Conservation (phyloP, 1,284 basidiomycete genomes). For the Trametes polyzona region DNA sequence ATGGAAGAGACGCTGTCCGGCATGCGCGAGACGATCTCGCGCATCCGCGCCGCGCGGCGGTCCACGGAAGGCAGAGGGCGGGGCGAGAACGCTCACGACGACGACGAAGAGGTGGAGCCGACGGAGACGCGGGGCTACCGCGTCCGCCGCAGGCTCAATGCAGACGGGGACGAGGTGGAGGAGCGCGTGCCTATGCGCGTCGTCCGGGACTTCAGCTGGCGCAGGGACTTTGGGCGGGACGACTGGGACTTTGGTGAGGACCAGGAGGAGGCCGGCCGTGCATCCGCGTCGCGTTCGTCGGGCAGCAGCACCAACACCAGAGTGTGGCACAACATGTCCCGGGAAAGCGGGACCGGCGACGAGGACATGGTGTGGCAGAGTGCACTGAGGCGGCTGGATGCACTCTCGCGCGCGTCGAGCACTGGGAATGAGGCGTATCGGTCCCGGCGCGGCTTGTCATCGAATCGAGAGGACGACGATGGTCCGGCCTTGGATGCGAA, state of each 20-base stretch:
- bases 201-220: neutral
- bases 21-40: no score
- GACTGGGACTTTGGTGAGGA: neutral
- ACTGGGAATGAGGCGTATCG: neutral
- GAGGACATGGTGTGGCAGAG: conserved; percentile 4
- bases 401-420: conserved; percentile 4
- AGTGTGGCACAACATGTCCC: no score
- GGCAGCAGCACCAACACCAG: no score
- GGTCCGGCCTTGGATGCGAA: neutral
- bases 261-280: neutral
- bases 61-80: no score
- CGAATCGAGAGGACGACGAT: neutral
- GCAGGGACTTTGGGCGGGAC: neutral
- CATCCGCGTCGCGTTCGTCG: neutral
- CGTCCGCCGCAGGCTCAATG: conserved; percentile 43
- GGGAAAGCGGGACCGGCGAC: neutral
- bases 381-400: conserved; percentile 12
- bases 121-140: conserved; percentile 41
- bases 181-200: conserved; percentile 42
- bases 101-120: conserved; percentile 6
- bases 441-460: neutral
- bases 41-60: no score
- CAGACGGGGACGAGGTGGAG: conserved; percentile 47
- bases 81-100: no score
- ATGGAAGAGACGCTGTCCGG: no score